Base-by-base conservation (phyloP, 1,139 yeast genomes). In the Tardiomyces digboiensis region DNA sequence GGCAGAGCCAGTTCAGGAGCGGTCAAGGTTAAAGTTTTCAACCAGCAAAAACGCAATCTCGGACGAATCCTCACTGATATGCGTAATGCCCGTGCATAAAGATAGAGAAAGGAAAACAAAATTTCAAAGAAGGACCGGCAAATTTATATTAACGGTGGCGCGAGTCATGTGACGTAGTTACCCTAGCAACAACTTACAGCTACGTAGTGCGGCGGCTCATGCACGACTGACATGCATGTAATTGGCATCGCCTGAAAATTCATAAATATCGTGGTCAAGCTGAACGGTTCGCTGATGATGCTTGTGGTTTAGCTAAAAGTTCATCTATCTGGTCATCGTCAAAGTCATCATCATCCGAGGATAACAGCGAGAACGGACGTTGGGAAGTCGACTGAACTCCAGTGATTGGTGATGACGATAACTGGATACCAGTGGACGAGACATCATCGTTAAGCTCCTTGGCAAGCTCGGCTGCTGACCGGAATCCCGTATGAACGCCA, bases 41-140 rank as follows among this genome's bases (percentile, higher is more conserved):
- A 89, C 97, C 95, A 89, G 98, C 98, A 89, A 89, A 88, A 85
- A 89, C 97, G 89, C 95, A 95, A 87, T 87, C 98, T 89, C 98
- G 97, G 97, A 91, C 96, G 96, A 88, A 88, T 91, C 97, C 97
- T 89, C 98, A 89, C 95, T 88, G 97, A 89, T 86, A 87, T 94
- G 95, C 95, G 97, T 89, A 89, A 88, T 88, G 95, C 97, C 97
- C 97, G 85, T 84, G 98, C 97, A 89, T 87, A 91, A 89, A 83
- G 96, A 88, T 88, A 67, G 61, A 65, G 82, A 65, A 55, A 67
- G 61, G 61, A 61, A 65, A 62, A 19, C 18, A 43, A 46, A 48
- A 40, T 26, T 26, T n/a, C 33, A 4, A 26, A 26, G 33, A 16
- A 26, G 16, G 33, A n/a, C 33, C 12, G 16, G 33, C 33, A 26